These are phyloP conservation scores for Samsoniella hepiali DNA, from an alignment of 2,329 filamentous ascomycete genomes.

Conservation along the genomic window DNA sequence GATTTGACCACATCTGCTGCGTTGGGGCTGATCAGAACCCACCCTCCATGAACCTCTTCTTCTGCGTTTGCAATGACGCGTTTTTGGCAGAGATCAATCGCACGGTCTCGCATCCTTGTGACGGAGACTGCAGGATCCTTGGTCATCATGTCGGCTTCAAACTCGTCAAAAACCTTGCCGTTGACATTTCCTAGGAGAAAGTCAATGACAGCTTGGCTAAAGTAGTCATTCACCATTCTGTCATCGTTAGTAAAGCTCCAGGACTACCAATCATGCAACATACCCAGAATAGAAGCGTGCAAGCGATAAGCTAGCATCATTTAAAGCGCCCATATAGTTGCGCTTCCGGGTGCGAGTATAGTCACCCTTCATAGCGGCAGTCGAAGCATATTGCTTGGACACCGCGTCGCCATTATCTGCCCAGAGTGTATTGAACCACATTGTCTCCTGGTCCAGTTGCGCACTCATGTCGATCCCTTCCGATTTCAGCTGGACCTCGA, in stretches of 20 bases:
- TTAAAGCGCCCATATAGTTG: conserved; percentile 85
- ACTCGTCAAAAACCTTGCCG: conserved; percentile 84
- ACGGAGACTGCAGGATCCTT: conserved; percentile 89
- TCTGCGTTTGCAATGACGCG: conserved; percentile 79
- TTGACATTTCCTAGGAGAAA: conserved; percentile 88
- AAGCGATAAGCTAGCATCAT: conserved; percentile 84
- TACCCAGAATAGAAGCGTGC: conserved; percentile 69
- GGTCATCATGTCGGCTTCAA: conserved; percentile 89
- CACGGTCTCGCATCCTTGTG: conserved; percentile 77
- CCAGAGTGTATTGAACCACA: conserved; percentile 96
- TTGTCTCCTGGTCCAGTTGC: conserved; percentile 72
- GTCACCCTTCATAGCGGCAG: conserved; percentile 92
- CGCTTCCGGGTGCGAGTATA: conserved; percentile 89
- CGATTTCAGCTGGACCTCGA: conserved; percentile 73
- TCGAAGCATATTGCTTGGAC: conserved; percentile 92
- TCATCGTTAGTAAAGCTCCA: conserved; percentile 24
- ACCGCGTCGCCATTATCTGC: conserved; percentile 97
- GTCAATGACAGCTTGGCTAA: conserved; percentile 91
- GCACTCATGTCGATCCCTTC: conserved; percentile 74
- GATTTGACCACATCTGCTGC: conserved; percentile 65
- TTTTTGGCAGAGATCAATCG: conserved; percentile 83
- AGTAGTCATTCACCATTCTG: conserved; percentile 97
- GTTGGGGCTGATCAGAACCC: conserved; percentile 79
- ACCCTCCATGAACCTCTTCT: conserved; percentile 84
- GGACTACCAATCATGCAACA: conserved; percentile 26